Base-by-base conservation (phyloP, 78 protist genomes). In the Dictyostelium purpureum region DNA sequence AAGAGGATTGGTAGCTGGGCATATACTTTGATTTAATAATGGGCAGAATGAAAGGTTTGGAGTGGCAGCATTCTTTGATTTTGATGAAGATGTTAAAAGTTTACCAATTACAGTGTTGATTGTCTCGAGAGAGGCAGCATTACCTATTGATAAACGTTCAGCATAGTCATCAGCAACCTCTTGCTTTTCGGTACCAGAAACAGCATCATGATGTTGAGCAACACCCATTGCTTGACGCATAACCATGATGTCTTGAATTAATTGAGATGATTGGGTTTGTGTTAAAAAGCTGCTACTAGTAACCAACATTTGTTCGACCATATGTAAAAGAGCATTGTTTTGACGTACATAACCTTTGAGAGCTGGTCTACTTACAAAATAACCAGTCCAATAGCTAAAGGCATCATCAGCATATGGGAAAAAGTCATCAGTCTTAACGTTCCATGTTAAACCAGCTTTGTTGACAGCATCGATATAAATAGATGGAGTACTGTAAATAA, bases 321-420 rank as follows among this genome's bases (percentile, higher is more conserved):
- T 47, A 54, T 74, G 81, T 21, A 90, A 83, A n/a, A 90, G 14
- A 28, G 40, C 65, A 56, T 66, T 33, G 6, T 71, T 38, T 16
- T 37, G 19, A 71, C 96, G 93, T 16, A 85, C 97, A 28, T 90
- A 83, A 7, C 92, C 87, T 88, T 98, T 98, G n/a, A 97, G 87
- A 4, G 80, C 90, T 11, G 97, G 96, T 24, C 95, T 79, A 28
- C 95, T 87, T 9, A 96, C 78, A 61, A 96, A 97, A 73, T 95
- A 96, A 51, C 99, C 99, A 0, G 98, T 94, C 99, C 99, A 98
- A 88, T 87, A 97, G 67, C 57, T 38, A 71, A 90, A 96, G 1
- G 69, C 70, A 31, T 49, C 52, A 77, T 96, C 96, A 26, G 98
- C 96, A 63, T 93, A 94, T n/a, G 98, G 99, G 94, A 98, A 94